A percentile compares a stretch with the other conserved stretches of the same genome.
These are phyloP conservation scores for Pseudognaphalium luteoalbum DNA, from an alignment of 129 eudicot species.

Conservation along the genomic window DNA sequence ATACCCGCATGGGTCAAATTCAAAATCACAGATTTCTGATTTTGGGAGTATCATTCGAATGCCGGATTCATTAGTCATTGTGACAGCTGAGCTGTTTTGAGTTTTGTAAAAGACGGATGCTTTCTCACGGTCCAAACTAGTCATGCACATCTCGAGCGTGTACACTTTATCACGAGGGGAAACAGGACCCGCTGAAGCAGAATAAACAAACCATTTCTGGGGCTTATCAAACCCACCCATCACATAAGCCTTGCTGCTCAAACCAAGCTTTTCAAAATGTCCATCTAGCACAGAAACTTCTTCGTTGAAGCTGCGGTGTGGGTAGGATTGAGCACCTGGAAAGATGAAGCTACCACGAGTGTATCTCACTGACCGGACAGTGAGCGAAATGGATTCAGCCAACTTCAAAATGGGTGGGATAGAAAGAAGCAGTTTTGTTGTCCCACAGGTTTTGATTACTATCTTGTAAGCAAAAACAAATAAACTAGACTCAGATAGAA, in stretches of 20 bases:
- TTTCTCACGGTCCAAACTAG: conserved; percentile 68
- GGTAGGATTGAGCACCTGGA: conserved; percentile 84
- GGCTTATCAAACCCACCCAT: conserved; percentile 65
- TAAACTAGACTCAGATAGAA: conserved; percentile 89
- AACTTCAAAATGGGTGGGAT: conserved; percentile 78
- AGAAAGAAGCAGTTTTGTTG: conserved; percentile 80
- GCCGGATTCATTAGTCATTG: conserved; percentile 68
- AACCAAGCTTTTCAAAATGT: conserved; percentile 65
- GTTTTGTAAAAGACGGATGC: conserved; percentile 82
- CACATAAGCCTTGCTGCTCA: conserved; percentile 64
- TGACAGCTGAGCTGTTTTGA: conserved; percentile 43
- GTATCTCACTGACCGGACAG: conserved; percentile 74
- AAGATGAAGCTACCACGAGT: conserved; percentile 94
- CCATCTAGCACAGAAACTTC: conserved; percentile 82
- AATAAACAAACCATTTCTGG: conserved; percentile 78
- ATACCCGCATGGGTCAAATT: conserved; percentile 96
- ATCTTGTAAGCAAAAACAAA: conserved; percentile 80
- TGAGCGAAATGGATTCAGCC: conserved; percentile 57
- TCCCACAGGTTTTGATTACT: conserved; percentile 95
- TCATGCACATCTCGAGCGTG: conserved; percentile 95
- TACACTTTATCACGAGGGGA: conserved; percentile 42
- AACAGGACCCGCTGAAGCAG: conserved; percentile 56
- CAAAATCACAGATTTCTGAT: conserved; percentile 77
- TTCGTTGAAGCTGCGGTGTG: conserved; percentile 88
- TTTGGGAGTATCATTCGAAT: conserved; percentile 67